phyloP scores from a whole-genome alignment of 176 grass and related monocot species.

The Aechmea fasciata region DNA sequence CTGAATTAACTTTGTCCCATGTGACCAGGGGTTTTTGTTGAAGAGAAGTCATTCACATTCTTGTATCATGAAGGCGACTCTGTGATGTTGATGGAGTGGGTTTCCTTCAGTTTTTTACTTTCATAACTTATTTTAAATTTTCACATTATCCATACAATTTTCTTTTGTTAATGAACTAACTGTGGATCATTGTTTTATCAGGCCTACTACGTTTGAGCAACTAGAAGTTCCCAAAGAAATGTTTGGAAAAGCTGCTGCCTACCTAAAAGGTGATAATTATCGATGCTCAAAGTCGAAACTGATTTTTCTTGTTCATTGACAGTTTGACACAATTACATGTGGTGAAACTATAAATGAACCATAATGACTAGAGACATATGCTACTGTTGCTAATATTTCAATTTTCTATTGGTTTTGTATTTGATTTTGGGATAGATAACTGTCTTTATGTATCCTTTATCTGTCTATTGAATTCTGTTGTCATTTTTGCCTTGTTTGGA shows the following conservation, averaged over 20 bases:
- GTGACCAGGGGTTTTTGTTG: constrained; percentile 82
- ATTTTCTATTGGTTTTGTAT: no score
- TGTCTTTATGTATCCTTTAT: not conserved
- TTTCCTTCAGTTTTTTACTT: constrained; percentile 28
- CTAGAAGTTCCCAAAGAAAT: constrained; percentile 80
- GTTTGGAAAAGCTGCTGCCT: constrained; percentile 77
- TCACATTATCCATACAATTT: not conserved
- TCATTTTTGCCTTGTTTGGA: not conserved
- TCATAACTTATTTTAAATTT: constrained; percentile 7
- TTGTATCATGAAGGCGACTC: constrained; percentile 79
- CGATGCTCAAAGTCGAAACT: not conserved
- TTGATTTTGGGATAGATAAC: no score
- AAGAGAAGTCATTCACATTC: constrained; percentile 87
- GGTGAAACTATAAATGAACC: no score
- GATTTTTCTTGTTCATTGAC: no score
- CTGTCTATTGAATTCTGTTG: not conserved
- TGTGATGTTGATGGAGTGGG: constrained; percentile 87
- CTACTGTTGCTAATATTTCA: no score
- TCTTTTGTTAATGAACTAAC: not conserved
- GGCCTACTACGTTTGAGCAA: constrained; percentile 90
- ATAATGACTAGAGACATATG: no score
- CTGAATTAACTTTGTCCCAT: constrained; percentile 1
- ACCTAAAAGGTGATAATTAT: constrained; percentile 56
- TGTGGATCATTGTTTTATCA: constrained; percentile 17
- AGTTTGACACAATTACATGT: no score